A percentile compares a stretch with the other conserved stretches of the same genome.
Evolutionary conservation across 306 rosid species (phyloP).

Genomic region (Cucumis sativus): DNA sequence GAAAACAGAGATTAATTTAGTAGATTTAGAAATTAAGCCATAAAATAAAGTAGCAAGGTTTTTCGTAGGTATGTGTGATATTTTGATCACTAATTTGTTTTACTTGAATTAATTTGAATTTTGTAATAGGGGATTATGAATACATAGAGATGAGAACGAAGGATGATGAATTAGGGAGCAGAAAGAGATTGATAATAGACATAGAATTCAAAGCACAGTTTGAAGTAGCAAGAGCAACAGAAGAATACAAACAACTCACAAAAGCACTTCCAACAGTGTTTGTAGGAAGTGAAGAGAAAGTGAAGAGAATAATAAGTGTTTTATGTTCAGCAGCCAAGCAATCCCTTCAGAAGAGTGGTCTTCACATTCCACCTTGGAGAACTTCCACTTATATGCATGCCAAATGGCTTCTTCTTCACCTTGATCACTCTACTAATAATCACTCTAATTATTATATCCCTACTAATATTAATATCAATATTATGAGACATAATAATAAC

Average conservation of each 20-base stretch:
- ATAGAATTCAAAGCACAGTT: slow-evolving; percentile 72
- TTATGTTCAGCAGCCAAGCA: slow-evolving; percentile 63
- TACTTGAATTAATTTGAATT: no score
- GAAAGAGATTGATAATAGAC: slow-evolving; percentile 44
- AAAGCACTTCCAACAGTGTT: slow-evolving; percentile 38
- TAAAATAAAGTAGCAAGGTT: no score
- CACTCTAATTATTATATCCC: no score
- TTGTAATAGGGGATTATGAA: slow-evolving; percentile 37
- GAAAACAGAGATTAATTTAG: no score
- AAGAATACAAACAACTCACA: slow-evolving; percentile 34
- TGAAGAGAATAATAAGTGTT: slow-evolving; percentile 35
- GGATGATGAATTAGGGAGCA: not conserved
- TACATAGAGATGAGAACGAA: slow-evolving; percentile 36
- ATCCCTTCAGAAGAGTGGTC: slow-evolving; percentile 57
- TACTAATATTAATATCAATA: no score
- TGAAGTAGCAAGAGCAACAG: slow-evolving; percentile 66
- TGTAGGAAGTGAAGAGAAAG: slow-evolving; percentile 47
- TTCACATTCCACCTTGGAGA: slow-evolving; percentile 84
- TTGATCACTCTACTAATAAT: no score
- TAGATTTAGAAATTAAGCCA: no score
- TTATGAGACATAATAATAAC: no score
- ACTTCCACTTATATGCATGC: slow-evolving; percentile 41
- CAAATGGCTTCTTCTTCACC: slow-evolving; percentile 24
- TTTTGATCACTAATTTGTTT: no score
- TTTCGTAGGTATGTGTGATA: no score